Conservation (phyloP, 2,329 filamentous ascomycete genomes). For the Aspergillus jensenii region DNA sequence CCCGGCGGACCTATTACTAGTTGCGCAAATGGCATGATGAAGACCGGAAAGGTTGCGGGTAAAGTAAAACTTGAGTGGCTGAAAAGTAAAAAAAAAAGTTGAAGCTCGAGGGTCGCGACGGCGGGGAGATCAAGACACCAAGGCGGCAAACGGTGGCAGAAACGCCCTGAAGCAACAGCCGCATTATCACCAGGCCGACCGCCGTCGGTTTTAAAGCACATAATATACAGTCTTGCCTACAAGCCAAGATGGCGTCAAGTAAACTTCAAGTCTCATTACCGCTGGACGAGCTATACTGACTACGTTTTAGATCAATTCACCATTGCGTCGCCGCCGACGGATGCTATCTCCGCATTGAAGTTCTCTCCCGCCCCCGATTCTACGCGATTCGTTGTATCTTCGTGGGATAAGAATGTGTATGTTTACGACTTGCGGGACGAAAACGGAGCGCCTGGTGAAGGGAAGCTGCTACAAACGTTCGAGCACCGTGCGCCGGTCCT, state of each 20-base stretch:
- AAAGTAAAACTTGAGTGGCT: too few species aligned
- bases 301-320: slow-evolving; percentile 67
- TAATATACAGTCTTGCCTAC: slow-evolving; percentile 3
- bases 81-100: background rate
- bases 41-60: background rate
- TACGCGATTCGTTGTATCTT: slow-evolving; percentile 82
- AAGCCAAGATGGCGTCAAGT: slow-evolving; percentile 44
- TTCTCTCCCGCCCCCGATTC: slow-evolving; percentile 76
- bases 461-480: slow-evolving; percentile 68
- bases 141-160: slow-evolving; percentile 34
- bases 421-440: slow-evolving; percentile 71
- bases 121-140: slow-evolving; percentile 23
- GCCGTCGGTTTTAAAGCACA: slow-evolving; percentile 19
- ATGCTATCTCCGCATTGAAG: slow-evolving; percentile 81
- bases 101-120: slow-evolving; percentile 9
- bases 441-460: slow-evolving; percentile 56
- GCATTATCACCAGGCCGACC: slow-evolving; percentile 23
- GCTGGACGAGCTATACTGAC: slow-evolving; percentile 6
- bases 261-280: slow-evolving; percentile 13
- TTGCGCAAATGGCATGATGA: slow-evolving; percentile 63
- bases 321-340: slow-evolving; percentile 75
- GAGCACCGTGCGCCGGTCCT: slow-evolving; percentile 83
- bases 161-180: slow-evolving; percentile 27
- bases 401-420: slow-evolving; percentile 92
- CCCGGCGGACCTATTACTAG: slow-evolving; percentile 93